Percentiles rank a stretch among this genome's conserved stretches.
Evolutionary conservation across 192 early-diverging fungal species (phyloP).

Genomic region (Paraglomus brasilianum): DNA sequence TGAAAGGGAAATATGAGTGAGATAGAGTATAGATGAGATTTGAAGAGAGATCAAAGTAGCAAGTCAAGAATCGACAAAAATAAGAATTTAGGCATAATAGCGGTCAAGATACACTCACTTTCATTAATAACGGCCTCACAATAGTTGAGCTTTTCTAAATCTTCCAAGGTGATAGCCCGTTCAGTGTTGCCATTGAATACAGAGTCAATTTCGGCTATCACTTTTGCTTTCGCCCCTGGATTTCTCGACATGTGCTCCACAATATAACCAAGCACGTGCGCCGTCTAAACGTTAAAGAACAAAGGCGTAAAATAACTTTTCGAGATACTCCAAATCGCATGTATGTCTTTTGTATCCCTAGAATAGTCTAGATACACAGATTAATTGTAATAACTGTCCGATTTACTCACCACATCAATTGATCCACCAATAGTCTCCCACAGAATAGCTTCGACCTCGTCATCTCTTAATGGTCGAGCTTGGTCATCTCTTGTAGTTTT

Average conservation of each 20-base stretch:
- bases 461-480: constrained; percentile 12
- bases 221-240: constrained; percentile 7
- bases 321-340: background rate
- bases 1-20: no score
- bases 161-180: constrained; percentile 1
- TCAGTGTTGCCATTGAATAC: background rate
- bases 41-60: no score
- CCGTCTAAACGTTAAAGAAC: constrained; percentile 6
- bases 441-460: constrained; percentile 17
- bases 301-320: background rate
- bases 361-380: background rate
- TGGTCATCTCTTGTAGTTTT: constrained; percentile 4
- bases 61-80: no score
- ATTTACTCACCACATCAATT: constrained; percentile 18
- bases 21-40: no score
- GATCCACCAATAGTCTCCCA: constrained; percentile 7
- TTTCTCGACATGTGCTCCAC: constrained; percentile 2
- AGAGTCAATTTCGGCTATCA: constrained; percentile 15
- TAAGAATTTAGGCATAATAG: no score
- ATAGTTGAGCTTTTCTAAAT: constrained; percentile 23
- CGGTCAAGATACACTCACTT: no score
- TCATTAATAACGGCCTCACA: constrained; percentile 29
- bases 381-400: no score
- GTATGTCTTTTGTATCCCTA: background rate
- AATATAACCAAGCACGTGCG: constrained; percentile 21